Evolutionary conservation across 1,284 basidiomycete species (phyloP).

Genomic region (Peniophora sp.): DNA sequence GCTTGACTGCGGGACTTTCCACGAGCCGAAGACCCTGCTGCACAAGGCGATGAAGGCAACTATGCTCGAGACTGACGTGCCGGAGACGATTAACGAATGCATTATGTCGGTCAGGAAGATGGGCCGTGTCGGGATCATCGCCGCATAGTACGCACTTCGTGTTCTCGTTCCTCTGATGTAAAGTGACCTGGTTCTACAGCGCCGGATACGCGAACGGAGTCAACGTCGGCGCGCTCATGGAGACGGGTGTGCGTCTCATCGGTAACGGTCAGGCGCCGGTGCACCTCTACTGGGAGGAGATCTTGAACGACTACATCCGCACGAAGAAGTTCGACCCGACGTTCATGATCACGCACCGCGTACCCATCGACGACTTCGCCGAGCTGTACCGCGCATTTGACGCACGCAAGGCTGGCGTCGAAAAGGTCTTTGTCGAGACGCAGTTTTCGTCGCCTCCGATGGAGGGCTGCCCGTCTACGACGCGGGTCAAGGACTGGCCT

Average conservation of each 20-base stretch:
- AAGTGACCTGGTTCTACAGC: conserved; percentile 4
- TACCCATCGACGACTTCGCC: conserved; percentile 55
- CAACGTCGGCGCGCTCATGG: conserved; percentile 74
- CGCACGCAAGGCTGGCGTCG: conserved; percentile 46
- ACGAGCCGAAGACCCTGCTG: conserved; percentile 55
- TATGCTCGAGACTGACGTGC: conserved; percentile 46
- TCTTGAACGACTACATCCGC: conserved; percentile 55
- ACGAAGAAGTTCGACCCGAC: conserved; percentile 65
- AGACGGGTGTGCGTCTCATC: conserved; percentile 65
- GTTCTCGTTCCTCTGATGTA: not conserved
- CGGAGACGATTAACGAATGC: conserved; percentile 69
- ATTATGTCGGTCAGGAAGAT: conserved; percentile 55
- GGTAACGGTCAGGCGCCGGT: conserved; percentile 72
- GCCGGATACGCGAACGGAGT: conserved; percentile 61
- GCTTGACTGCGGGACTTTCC: conserved; percentile 55
- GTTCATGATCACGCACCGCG: conserved; percentile 59
- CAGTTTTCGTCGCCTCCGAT: conserved; percentile 40
- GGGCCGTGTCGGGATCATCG: conserved; percentile 57
- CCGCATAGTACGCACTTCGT: conserved; percentile 35
- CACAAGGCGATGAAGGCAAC: conserved; percentile 72
- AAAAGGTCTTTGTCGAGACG: conserved; percentile 61
- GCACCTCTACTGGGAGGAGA: conserved; percentile 69
- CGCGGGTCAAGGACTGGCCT: conserved; percentile 47
- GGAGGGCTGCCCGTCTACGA: conserved; percentile 38
- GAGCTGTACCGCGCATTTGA: conserved; percentile 56